phyloP scores from a whole-genome alignment of 1,139 yeast species.

The Protomyces lactucae-debilis region DNA sequence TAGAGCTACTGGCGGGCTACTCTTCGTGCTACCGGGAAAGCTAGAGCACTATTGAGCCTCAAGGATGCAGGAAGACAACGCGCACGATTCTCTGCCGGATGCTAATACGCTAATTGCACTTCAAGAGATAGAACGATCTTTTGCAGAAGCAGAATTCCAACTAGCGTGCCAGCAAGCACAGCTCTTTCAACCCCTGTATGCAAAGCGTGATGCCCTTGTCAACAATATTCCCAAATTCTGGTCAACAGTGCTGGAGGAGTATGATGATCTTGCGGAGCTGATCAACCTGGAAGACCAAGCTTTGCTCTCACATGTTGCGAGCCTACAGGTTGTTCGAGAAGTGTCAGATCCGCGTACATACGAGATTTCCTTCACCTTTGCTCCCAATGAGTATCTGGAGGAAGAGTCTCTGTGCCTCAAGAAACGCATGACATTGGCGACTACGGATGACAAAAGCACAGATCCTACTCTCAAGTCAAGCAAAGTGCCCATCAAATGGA shows the following conservation, averaged over 20 bases:
- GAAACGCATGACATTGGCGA: conserved; percentile 16
- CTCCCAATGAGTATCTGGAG: conserved; percentile 39
- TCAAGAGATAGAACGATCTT: conserved; percentile 2
- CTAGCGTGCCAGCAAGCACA: conserved; percentile 28
- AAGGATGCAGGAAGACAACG: too few species aligned
- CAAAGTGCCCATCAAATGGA: conserved; percentile 40
- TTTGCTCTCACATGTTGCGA: conserved; percentile 36
- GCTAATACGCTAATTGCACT: background rate
- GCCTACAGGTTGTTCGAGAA: conserved; percentile 39
- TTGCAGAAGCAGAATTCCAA: conserved; percentile 14
- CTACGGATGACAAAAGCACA: conserved; percentile 33
- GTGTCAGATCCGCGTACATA: conserved; percentile 37
- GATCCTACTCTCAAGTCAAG: conserved; percentile 33
- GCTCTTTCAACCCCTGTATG: conserved; percentile 40
- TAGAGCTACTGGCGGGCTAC: too few species aligned
- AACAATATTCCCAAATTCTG: conserved; percentile 41
- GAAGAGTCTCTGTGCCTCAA: conserved; percentile 26
- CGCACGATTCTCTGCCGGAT: background rate
- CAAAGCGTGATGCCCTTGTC: conserved; percentile 38
- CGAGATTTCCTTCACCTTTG: conserved; percentile 39
- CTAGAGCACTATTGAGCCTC: too few species aligned
- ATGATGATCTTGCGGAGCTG: conserved; percentile 36
- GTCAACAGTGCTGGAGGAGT: conserved; percentile 40
- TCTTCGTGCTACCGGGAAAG: too few species aligned
- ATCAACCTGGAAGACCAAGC: conserved; percentile 38